Evolutionary conservation across 2,329 filamentous ascomycete species (phyloP), one percentile per base, ranked within the genome.

Genomic region (Parafenestella ontariensis): DNA sequence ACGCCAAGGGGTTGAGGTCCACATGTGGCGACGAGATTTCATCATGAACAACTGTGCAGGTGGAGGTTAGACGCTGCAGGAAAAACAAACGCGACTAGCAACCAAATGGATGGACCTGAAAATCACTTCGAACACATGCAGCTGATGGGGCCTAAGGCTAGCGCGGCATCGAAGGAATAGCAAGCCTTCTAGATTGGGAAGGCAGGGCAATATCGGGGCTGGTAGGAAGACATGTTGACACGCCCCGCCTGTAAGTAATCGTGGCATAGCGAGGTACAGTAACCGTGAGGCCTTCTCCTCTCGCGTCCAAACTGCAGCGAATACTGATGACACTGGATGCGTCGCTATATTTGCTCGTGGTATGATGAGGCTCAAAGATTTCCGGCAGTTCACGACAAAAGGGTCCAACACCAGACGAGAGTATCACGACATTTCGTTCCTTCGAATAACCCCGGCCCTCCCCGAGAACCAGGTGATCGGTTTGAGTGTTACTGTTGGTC

Each of bases 381-480:
- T 3, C 40, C 40, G 15, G 15, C 23, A 29, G 23, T 7, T 18
- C 8, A 43, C 3, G 23, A 29, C 41, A 43, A 8, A 43, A 43
- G n/a, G 11, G 13, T 13, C 17, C 26, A 29, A 18, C 41, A 43
- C 41, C 6, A 43, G n/a, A 11, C 40, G 41, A 17, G 11, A 23
- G 24, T 17, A 13, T 13, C 11, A 40, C 36, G 29, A 28, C 33
- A 42, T 7, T 18, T 23, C 8, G 31, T 13, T 17, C 31, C 31
- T 5, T 18, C 15, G 36, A 42, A 34, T 41, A n/a, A 46, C 28
- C 20, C n/a, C 20, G 41, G 13, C 42, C 46, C 40, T 37, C 41
- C 36, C 52, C 52, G 23, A 13, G 28, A 34, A 41, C 52, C 46
- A 49, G 48, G 41, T 29, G 39, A 18, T 49, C 52, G 52, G 52